Base-by-base conservation (phyloP, 2,329 filamentous ascomycete genomes). In the Cercospora sp. region DNA sequence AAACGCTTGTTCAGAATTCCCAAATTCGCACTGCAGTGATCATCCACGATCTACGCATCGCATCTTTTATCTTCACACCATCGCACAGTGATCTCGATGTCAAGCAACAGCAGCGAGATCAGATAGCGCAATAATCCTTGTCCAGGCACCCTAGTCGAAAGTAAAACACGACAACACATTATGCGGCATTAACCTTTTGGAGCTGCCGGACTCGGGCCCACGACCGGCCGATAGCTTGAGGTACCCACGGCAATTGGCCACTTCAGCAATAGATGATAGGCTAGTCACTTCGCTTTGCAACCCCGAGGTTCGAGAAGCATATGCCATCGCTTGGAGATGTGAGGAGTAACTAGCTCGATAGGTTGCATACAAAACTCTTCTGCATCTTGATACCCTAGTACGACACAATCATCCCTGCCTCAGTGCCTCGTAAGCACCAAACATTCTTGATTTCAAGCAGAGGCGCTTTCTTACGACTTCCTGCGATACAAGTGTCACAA, bases 141-240 rank as follows among this genome's bases (percentile, higher is more conserved):
- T 26, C 21, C 49, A 16, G 24, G 12, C 18, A 53, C 49, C 49
- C 49, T 53, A 24, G 49, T 53, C 49, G 5, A 53, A 53, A 53
- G 49, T 26, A 53, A 53, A 53, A 53, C 49, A 53, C 21, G 18
- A 53, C 49, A 53, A 26, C 49, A 53, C 49, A 53, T 53, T 13
- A 13, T 53, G 18, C 49, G 49, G 49, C 49, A 53, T 53, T 53
- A 53, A 53, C 49, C 24, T 53, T 53, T 61, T 61, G 40, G 32
- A 37, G 32, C n/a, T 61, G 30, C 58, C 30, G 58, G 30, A 40
- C 58, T n/a, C 30, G 32, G 32, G n/a, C 10, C 32, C 30, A 61
- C 28, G 58, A 43, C 58, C 28, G 58, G 30, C 21, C 32, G 30
- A 61, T 18, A 61, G 21, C 58, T 24, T 5, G 32, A 43, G 40